phyloP scores from a whole-genome alignment of 2,329 filamentous ascomycete species.

The Nigrospora oryzae region DNA sequence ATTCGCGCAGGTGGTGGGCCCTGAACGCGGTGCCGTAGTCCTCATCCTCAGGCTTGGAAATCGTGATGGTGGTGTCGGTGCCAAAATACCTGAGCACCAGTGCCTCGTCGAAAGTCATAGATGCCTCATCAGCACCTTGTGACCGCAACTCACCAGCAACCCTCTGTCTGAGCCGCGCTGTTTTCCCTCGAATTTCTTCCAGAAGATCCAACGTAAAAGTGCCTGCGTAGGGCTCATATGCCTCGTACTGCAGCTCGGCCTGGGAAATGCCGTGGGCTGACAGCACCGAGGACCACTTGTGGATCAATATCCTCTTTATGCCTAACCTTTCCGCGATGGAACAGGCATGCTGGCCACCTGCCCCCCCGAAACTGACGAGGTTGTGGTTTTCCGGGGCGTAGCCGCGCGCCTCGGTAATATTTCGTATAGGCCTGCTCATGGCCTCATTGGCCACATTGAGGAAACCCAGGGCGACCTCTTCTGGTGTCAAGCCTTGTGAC shows the following conservation, averaged over 20 bases:
- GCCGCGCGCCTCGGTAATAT: slow-evolving; percentile 40
- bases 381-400: slow-evolving; percentile 20
- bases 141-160: slow-evolving; percentile 22
- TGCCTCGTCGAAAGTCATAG: slow-evolving; percentile 18
- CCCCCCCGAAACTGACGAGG: slow-evolving; percentile 50
- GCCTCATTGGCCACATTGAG: slow-evolving; percentile 68
- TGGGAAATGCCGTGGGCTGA: slow-evolving; percentile 23
- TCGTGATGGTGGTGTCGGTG: slow-evolving; percentile 38
- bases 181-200: slow-evolving; percentile 1
- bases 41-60: slow-evolving; percentile 25
- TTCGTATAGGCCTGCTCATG: slow-evolving; percentile 68
- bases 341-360: slow-evolving; percentile 55
- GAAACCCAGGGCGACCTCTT: slow-evolving; percentile 55
- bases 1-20: slow-evolving; percentile 27
- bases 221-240: slow-evolving; percentile 6
- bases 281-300: slow-evolving; percentile 20
- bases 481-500: slow-evolving; percentile 14
- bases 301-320: slow-evolving; percentile 29
- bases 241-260: slow-evolving; percentile 7
- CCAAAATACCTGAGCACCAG: slow-evolving; percentile 41
- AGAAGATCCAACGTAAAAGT: slow-evolving; percentile 4
- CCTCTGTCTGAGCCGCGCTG: slow-evolving; percentile 14
- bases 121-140: slow-evolving; percentile 9
- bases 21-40: slow-evolving; percentile 27
- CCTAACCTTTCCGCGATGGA: slow-evolving; percentile 29